Evolutionary conservation across 2,329 filamentous ascomycete genomes (phyloP), one percentile per base, ranked within the genome.

Genomic region (Colletotrichum sp.): DNA sequence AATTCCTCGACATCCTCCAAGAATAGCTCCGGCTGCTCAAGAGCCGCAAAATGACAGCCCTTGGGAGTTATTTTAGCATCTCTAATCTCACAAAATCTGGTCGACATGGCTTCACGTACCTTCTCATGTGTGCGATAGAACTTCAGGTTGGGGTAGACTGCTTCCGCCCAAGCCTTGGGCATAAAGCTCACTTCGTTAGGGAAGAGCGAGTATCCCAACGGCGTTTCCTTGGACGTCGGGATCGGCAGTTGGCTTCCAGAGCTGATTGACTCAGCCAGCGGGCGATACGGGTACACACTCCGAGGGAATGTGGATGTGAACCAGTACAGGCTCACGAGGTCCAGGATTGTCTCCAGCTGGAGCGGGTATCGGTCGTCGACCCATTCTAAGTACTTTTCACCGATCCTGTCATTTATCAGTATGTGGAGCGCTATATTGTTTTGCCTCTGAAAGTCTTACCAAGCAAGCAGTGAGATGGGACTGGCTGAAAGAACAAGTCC

Each of bases 331-430:
- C 86, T 87, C 16, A 90, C 85, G 25, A 84, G 81, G n/a, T 86
- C 85, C 4, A 92, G 81, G 13, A 92, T 88, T 3, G 83, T 84
- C 44, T 87, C 80, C 9, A 88, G 73, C 1, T 82, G 79, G 55
- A 67, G 78, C 1, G 86, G 86, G 12, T 78, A 65, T 22, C 81
- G 80, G 6, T 82, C 79, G 75, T 91, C 90, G 3, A 83, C 84
- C 90, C 90, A 92, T 7, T 86, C 87, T 1, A 90, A 81, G 72
- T 90, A 89, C 79, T 91, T 92, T 78, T 92, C 90, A 6, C 88
- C 89, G 30, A 92, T 85, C 87, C 87, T 88, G 13, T 1, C 2
- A 61, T 0, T 0, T n/a, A 36, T 55, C 9, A 72, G 61, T 4
- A 13, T 8, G n/a, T n/a, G n/a, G n/a, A n/a, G n/a, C n/a, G n/a